phyloP scores from a whole-genome alignment of 495 filamentous ascomycete genomes.

The Elaphomyces granulatus region DNA sequence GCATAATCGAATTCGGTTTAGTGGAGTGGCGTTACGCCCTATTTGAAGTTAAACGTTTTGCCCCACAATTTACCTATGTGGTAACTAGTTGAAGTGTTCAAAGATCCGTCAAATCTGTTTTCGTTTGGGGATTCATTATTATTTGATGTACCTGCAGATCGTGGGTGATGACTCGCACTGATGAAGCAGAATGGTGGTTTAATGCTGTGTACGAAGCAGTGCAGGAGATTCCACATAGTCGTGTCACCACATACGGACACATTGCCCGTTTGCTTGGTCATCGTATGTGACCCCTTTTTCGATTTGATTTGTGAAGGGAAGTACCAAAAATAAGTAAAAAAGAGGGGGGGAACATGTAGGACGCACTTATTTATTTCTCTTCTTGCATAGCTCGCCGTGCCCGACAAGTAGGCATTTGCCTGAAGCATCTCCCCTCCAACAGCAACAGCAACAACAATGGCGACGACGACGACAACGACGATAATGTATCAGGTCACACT shows the following conservation, averaged over 20 bases:
- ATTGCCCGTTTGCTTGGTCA: constrained; percentile 68
- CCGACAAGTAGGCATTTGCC: constrained; percentile 74
- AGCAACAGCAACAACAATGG: constrained; percentile 17
- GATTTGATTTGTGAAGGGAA: constrained; percentile 16
- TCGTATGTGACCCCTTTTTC: constrained; percentile 39
- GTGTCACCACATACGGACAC: constrained; percentile 80
- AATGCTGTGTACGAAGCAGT: constrained; percentile 70
- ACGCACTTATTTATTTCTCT: neutral
- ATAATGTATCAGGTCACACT: constrained; percentile 8
- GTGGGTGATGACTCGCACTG: constrained; percentile 55
- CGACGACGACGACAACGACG: constrained; percentile 8
- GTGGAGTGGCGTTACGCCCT: too few species aligned
- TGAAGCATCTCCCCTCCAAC: constrained; percentile 61
- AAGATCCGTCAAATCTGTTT: too few species aligned
- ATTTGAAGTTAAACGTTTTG: too few species aligned
- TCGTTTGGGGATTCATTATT: too few species aligned
- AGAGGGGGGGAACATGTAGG: too few species aligned
- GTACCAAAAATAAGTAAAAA: constrained; percentile 22
- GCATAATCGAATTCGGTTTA: too few species aligned
- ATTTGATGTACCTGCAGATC: too few species aligned
- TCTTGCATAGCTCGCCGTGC: constrained; percentile 42
- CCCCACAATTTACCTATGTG: too few species aligned
- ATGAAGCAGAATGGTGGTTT: constrained; percentile 77
- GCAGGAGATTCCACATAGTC: constrained; percentile 68
- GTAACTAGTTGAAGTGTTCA: too few species aligned